Evolutionary conservation across 2,329 filamentous ascomycete species (phyloP).

Genomic region (Talaromyces sp.): DNA sequence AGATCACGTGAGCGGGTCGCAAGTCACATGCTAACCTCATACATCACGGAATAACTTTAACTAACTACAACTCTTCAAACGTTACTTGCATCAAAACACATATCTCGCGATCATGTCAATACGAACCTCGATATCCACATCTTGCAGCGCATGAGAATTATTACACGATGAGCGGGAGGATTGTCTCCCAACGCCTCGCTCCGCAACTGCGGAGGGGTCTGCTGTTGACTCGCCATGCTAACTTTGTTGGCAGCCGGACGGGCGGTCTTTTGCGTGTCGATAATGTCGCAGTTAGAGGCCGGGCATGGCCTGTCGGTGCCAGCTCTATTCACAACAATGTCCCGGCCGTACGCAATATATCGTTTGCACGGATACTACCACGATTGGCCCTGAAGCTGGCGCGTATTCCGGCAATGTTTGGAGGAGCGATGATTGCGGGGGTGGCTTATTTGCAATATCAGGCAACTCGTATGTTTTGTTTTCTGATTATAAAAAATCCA

Average conservation of each 20-base stretch:
- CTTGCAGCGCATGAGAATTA: slow-evolving; percentile 35
- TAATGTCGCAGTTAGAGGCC: slow-evolving; percentile 59
- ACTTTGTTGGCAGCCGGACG: slow-evolving; percentile 59
- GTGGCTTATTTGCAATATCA: slow-evolving; percentile 95
- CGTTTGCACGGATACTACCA: slow-evolving; percentile 69
- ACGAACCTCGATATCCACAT: background rate
- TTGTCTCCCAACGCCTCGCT: slow-evolving; percentile 69
- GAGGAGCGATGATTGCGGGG: slow-evolving; percentile 79
- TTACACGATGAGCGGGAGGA: slow-evolving; percentile 66
- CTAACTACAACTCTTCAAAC: background rate
- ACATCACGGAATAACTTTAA: slow-evolving; percentile 9
- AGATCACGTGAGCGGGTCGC: background rate
- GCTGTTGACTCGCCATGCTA: slow-evolving; percentile 60
- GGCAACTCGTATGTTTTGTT: slow-evolving; percentile 66
- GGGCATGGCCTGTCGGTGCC: slow-evolving; percentile 71
- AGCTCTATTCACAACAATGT: slow-evolving; percentile 78
- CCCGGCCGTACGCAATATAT: slow-evolving; percentile 60
- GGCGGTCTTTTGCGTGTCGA: slow-evolving; percentile 68
- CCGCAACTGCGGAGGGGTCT: slow-evolving; percentile 62
- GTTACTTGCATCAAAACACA: background rate
- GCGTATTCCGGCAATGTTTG: slow-evolving; percentile 85
- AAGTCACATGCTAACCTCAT: slow-evolving; percentile 3
- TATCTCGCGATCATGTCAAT: slow-evolving; percentile 15
- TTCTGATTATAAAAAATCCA: too few relatives aligned
- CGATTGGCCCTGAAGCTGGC: slow-evolving; percentile 87